Conservation (phyloP, 768 basidiomycete genomes). For the Pulveroboletus sp. region DNA sequence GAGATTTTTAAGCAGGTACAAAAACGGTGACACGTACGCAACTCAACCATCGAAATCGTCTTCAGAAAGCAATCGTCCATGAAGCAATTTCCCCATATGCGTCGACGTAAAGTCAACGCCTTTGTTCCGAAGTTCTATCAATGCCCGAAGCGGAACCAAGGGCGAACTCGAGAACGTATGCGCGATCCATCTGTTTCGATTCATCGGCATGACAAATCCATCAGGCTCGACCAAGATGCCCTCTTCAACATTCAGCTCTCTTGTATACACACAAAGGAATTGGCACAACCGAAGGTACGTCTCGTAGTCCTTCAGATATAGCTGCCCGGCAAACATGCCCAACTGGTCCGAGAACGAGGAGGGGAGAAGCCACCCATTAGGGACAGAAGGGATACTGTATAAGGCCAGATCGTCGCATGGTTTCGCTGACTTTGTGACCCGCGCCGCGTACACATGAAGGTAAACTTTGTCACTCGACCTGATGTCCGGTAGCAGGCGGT, state of each 20-base stretch:
- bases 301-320: slow-evolving; percentile 4
- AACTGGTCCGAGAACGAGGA: background rate
- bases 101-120: slow-evolving; percentile 35
- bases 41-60: background rate
- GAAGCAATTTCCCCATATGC: slow-evolving; percentile 39
- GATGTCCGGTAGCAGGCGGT: slow-evolving; percentile 37
- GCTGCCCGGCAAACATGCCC: slow-evolving; percentile 2
- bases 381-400: background rate
- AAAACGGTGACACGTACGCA: too few relatives aligned
- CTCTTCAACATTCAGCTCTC: background rate
- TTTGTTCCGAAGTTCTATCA: slow-evolving; percentile 34
- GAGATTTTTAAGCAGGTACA: too few relatives aligned
- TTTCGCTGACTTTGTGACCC: slow-evolving; percentile 1
- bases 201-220: slow-evolving; percentile 13
- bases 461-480: slow-evolving; percentile 19
- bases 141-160: slow-evolving; percentile 21
- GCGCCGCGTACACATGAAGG: slow-evolving; percentile 4
- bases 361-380: background rate
- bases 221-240: slow-evolving; percentile 6
- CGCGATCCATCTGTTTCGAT: slow-evolving; percentile 14
- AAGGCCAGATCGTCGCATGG: slow-evolving; percentile 4
- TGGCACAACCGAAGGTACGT: slow-evolving; percentile 22
- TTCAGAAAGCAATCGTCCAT: slow-evolving; percentile 16
- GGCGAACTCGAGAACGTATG: slow-evolving; percentile 33
- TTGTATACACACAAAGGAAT: slow-evolving; percentile 21